Evolutionary conservation across 129 eudicot species (phyloP), one percentile per base, ranked within the genome.

Genomic region (Arctium minus): DNA sequence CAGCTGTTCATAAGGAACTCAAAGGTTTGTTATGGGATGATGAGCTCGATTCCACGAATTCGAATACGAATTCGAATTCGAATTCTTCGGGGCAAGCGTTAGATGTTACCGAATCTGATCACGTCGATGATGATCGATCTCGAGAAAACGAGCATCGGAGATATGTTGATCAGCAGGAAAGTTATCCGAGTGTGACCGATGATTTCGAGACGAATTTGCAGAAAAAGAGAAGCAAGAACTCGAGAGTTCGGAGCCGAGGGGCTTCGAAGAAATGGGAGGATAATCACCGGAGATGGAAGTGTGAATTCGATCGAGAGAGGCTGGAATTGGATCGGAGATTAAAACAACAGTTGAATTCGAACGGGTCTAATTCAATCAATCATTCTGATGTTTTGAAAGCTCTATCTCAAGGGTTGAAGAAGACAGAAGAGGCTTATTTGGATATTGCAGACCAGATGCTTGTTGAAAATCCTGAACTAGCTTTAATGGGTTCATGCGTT

Each of bases 401-500:
- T 18, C 70, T 96, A 31, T 89, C 96, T 13, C 88, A 81, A 77
- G 99, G 97, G 37, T 73, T 96, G 70, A 92, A 71, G 89, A 92
- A 93, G 64, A 96, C 99, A 0, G 99, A 96, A 86, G 99, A 96
- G 70, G 84, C 94, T 2, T 96, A 89, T 87, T 86, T 96, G 37
- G 92, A 90, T 75, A 73, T 96, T 80, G 99, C 99, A 39, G 99
- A 96, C 82, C 87, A 88, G 86, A 96, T 92, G 99, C 85, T 90
- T 13, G 85, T 79, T 79, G 98, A 91, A 78, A 96, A 93, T 86
- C 98, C 99, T n/a, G 99, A 96, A 89, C 81, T 96, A 72, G 92
- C 98, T 64, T 83, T 96, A 89, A 96, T 96, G 99, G 99, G 99
- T 67, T 96, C 99, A 30, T 96, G 98, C 84, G 96, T 93, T 79